phyloP scores from a whole-genome alignment of 2,329 filamentous ascomycete species.

The Cladosporium phlei region DNA sequence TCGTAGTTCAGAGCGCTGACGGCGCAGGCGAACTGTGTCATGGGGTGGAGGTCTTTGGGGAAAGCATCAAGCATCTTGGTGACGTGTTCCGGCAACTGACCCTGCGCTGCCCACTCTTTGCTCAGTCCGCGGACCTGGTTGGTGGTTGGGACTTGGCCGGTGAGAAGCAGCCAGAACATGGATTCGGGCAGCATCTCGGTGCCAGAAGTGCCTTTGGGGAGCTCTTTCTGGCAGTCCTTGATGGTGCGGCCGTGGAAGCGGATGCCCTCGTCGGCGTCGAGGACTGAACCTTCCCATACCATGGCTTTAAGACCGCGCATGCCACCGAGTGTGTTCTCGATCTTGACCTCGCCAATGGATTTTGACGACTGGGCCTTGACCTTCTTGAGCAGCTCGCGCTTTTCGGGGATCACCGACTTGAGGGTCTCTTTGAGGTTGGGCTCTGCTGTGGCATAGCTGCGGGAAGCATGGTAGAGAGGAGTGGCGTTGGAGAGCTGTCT shows the following conservation, averaged over 20 bases:
- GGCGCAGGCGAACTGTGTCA: constrained; percentile 95
- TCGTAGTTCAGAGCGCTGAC: constrained; percentile 95
- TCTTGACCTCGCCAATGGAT: constrained; percentile 84
- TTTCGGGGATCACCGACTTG: constrained; percentile 77
- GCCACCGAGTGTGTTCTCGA: constrained; percentile 89
- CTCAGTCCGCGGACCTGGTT: constrained; percentile 78
- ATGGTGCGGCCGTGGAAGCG: constrained; percentile 97
- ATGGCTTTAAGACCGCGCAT: constrained; percentile 96
- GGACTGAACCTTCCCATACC: constrained; percentile 97
- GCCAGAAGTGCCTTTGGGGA: constrained; percentile 80
- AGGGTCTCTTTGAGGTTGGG: constrained; percentile 86
- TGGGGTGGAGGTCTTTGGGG: constrained; percentile 86
- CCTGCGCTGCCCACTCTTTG: constrained; percentile 80
- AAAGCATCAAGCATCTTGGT: constrained; percentile 85
- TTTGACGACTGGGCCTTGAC: constrained; percentile 82
- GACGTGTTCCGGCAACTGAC: constrained; percentile 75
- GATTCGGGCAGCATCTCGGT: constrained; percentile 97
- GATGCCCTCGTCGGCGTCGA: constrained; percentile 95
- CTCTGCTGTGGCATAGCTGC: constrained; percentile 70
- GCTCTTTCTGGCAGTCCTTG: constrained; percentile 92
- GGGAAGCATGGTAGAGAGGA: constrained; percentile 27
- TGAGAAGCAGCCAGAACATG: constrained; percentile 99
- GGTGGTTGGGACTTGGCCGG: constrained; percentile 81
- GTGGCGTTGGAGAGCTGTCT: constrained; percentile 24
- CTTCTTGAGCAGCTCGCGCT: constrained; percentile 88